phyloP scores from a whole-genome alignment of 805 yeast genomes.

The Candida silvatica region DNA sequence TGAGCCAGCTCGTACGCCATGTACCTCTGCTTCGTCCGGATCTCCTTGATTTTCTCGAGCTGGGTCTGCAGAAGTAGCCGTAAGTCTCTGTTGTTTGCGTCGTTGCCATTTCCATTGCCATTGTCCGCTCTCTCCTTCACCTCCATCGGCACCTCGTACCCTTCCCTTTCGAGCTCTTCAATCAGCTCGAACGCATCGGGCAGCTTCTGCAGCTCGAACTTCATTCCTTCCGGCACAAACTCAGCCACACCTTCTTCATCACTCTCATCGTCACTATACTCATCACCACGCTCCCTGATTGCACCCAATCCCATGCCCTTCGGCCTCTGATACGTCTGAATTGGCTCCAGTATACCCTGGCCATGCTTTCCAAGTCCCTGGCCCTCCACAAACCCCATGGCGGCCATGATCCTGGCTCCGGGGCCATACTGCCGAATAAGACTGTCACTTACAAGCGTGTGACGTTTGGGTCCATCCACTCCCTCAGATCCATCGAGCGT shows the following conservation, averaged over 20 bases:
- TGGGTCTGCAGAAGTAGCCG: slow-evolving; percentile 12
- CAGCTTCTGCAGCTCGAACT: slow-evolving; percentile 8
- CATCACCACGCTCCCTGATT: slow-evolving; percentile 5
- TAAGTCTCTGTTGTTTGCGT: slow-evolving; percentile 8
- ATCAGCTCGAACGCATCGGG: slow-evolving; percentile 30
- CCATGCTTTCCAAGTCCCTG: slow-evolving; percentile 71
- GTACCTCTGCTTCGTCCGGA: slow-evolving; percentile 8
- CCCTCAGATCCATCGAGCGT: too few relatives aligned
- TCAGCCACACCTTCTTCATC: background rate
- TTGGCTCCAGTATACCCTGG: slow-evolving; percentile 74
- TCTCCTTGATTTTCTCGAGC: slow-evolving; percentile 5
- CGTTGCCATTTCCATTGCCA: slow-evolving; percentile 1
- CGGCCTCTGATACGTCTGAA: slow-evolving; percentile 60
- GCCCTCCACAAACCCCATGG: slow-evolving; percentile 86
- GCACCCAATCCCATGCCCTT: slow-evolving; percentile 74
- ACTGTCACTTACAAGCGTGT: too few relatives aligned
- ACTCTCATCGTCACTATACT: slow-evolving; percentile 17
- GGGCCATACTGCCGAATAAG: slow-evolving; percentile 63
- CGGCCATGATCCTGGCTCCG: slow-evolving; percentile 68
- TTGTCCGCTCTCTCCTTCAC: slow-evolving; percentile 28
- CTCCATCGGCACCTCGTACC: slow-evolving; percentile 27
- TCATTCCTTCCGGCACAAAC: slow-evolving; percentile 5
- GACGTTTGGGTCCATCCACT: too few relatives aligned
- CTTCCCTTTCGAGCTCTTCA: slow-evolving; percentile 26
- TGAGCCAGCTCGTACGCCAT: slow-evolving; percentile 8